A percentile compares a stretch with the other conserved stretches of the same genome.
Evolutionary conservation across 129 eudicot genomes (phyloP).

Genomic region (Helianthus tuberosus): DNA sequence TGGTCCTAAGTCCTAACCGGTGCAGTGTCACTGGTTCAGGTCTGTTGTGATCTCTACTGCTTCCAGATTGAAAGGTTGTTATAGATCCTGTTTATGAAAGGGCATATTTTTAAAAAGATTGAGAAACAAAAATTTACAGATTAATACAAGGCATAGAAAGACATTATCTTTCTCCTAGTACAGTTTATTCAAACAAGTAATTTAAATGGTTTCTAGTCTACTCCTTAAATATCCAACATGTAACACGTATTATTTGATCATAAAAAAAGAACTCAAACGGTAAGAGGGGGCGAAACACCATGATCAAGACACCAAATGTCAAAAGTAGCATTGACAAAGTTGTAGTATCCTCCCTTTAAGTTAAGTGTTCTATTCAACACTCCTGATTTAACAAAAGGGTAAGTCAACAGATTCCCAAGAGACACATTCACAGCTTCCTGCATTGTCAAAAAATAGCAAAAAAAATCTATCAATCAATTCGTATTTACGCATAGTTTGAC

Average conservation of each 20-base stretch:
- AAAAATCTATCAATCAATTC: too few species aligned
- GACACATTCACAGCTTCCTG: conserved; percentile 96
- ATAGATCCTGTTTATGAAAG: too few species aligned
- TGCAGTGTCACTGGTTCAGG: too few species aligned
- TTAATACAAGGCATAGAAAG: neutral
- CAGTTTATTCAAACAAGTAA: conserved; percentile 19
- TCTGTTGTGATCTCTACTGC: too few species aligned
- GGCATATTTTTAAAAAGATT: too few species aligned
- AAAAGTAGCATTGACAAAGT: conserved; percentile 68
- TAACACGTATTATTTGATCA: neutral
- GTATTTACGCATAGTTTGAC: neutral
- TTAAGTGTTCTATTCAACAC: conserved; percentile 44
- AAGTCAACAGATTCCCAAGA: conserved; percentile 64
- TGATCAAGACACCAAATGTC: conserved; percentile 73
- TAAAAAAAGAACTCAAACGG: conserved; percentile 21
- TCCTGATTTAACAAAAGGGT: conserved; percentile 76
- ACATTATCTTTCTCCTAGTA: neutral
- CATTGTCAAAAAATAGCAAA: neutral
- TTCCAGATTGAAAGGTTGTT: too few species aligned
- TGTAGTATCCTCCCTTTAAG: conserved; percentile 79
- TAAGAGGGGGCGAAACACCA: conserved; percentile 46
- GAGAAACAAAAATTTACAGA: too few species aligned
- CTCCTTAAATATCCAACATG: conserved; percentile 3
- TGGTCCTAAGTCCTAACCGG: too few species aligned
- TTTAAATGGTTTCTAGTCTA: conserved; percentile 1